These are phyloP conservation scores for Annulohypoxylon stygium DNA, from an alignment of 495 filamentous ascomycete species.

Conservation along the genomic window DNA sequence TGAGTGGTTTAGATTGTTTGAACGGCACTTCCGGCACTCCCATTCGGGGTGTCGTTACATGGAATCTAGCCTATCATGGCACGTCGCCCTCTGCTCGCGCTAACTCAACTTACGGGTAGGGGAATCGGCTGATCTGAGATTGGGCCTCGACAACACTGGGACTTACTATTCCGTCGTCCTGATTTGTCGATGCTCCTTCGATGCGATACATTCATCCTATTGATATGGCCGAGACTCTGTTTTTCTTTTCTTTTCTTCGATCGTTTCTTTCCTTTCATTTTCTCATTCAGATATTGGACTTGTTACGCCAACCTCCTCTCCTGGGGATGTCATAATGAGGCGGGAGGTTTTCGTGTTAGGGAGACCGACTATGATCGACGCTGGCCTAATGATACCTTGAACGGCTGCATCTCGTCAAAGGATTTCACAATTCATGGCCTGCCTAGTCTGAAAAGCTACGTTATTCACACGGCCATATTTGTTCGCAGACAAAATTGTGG, in stretches of 20 bases:
- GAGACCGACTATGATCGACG: slow-evolving; percentile 7
- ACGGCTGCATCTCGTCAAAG: slow-evolving; percentile 11
- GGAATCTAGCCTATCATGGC: slow-evolving; percentile 46
- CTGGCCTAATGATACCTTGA: slow-evolving; percentile 10
- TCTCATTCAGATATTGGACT: slow-evolving; percentile 46
- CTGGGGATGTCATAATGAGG: slow-evolving; percentile 57
- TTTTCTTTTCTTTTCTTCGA: slow-evolving; percentile 43
- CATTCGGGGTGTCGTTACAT: slow-evolving; percentile 43
- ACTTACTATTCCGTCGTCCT: slow-evolving; percentile 3
- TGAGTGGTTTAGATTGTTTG: slow-evolving; percentile 43
- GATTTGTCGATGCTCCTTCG: slow-evolving; percentile 38
- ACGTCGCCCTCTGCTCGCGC: slow-evolving; percentile 13
- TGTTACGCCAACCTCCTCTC: slow-evolving; percentile 56
- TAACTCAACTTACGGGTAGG: slow-evolving; percentile 12
- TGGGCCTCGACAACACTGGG: slow-evolving; percentile 27
- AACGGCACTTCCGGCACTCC: slow-evolving; percentile 54
- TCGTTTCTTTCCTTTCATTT: slow-evolving; percentile 46
- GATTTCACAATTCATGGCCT: neutral
- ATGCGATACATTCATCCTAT: slow-evolving; percentile 49
- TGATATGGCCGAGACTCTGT: slow-evolving; percentile 39
- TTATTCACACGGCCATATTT: neutral
- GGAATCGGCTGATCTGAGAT: slow-evolving; percentile 41
- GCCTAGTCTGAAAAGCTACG: neutral
- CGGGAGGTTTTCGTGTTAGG: slow-evolving; percentile 43
- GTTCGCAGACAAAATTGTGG: neutral